A percentile compares a stretch with the other conserved stretches of the same genome.
phyloP scores from a whole-genome alignment of 176 grass and related monocot species.

The sorghum (Sorghum bicolor) region DNA sequence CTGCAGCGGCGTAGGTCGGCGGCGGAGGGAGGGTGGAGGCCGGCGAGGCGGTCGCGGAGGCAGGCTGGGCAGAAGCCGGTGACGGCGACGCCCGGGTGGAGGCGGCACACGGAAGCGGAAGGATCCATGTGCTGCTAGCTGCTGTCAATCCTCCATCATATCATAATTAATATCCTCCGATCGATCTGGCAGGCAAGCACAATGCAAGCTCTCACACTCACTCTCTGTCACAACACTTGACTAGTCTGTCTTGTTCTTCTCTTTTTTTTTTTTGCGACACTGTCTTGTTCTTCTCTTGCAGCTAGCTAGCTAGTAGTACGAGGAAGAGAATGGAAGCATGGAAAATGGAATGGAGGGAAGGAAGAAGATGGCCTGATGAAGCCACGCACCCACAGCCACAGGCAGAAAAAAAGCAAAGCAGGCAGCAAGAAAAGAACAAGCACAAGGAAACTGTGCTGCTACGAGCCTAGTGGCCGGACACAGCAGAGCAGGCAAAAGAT shows the following conservation, averaged over 20 bases:
- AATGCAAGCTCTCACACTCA: not conserved
- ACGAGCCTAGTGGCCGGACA: too few species aligned
- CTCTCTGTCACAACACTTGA: too few species aligned
- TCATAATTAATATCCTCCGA: not conserved
- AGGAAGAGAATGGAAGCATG: not conserved
- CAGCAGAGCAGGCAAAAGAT: too few species aligned
- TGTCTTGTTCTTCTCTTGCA: too few species aligned
- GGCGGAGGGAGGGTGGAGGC: conserved; percentile 46
- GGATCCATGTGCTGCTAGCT: conserved; percentile 6
- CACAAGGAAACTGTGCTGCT: too few species aligned
- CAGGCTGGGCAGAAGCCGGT: conserved; percentile 90
- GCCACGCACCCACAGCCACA: too few species aligned
- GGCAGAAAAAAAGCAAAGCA: too few species aligned
- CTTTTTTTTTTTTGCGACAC: too few species aligned
- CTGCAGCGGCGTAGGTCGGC: conserved; percentile 65
- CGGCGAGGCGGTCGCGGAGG: conserved; percentile 83
- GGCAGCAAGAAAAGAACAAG: too few species aligned
- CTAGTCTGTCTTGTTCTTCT: not conserved
- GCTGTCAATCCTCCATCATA: not conserved
- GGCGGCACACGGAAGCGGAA: conserved; percentile 43
- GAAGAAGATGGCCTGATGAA: not conserved
- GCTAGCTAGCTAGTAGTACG: not conserved
- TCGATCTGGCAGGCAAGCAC: not conserved
- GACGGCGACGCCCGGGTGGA: conserved; percentile 70
- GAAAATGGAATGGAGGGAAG: not conserved